Percentiles rank a stretch among this genome's conserved stretches.
Evolutionary conservation across 163 green algal genomes (phyloP).

Genomic region (Botryococcus braunii): DNA sequence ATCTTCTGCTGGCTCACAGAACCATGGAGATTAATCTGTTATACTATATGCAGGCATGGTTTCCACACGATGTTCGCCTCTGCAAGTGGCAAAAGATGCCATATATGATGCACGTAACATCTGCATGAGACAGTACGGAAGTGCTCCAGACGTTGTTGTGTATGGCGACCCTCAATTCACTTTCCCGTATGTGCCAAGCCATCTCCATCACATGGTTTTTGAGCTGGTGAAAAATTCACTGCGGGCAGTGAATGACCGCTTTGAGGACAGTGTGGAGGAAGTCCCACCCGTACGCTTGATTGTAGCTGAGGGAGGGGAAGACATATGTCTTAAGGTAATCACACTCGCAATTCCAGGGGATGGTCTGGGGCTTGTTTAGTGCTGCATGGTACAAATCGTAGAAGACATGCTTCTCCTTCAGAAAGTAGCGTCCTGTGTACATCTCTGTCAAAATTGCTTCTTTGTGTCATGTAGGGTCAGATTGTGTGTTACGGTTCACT

Average conservation of each 20-base stretch:
- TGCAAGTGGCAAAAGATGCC: conserved; percentile 72
- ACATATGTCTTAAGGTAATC: conserved; percentile 98
- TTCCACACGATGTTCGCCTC: conserved; percentile 73
- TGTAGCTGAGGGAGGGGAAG: conserved; percentile 90
- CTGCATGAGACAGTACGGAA: conserved; percentile 88
- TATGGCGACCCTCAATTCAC: conserved; percentile 83
- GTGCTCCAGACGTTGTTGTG: conserved; percentile 81
- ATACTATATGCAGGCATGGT: conserved; percentile 86
- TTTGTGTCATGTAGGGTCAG: too few relatives aligned
- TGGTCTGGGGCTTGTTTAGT: background rate
- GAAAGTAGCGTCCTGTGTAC: background rate
- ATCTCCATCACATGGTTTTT: conserved; percentile 95
- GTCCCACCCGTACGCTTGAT: conserved; percentile 81
- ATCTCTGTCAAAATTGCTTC: background rate
- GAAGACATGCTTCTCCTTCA: background rate
- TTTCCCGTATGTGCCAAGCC: conserved; percentile 92
- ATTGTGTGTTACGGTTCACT: too few relatives aligned
- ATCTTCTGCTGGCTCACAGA: too few relatives aligned
- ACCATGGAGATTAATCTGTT: too few relatives aligned
- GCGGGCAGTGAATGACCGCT: conserved; percentile 80
- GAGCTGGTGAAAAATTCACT: conserved; percentile 87
- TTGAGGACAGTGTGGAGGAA: conserved; percentile 60
- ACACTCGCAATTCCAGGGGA: background rate
- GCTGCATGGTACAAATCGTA: background rate
- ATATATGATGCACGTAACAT: conserved; percentile 86